A percentile compares a stretch with the other conserved stretches of the same genome.
These are phyloP conservation scores for Epichloe scottii DNA, from an alignment of 2,329 filamentous ascomycete species.

Conservation along the genomic window DNA sequence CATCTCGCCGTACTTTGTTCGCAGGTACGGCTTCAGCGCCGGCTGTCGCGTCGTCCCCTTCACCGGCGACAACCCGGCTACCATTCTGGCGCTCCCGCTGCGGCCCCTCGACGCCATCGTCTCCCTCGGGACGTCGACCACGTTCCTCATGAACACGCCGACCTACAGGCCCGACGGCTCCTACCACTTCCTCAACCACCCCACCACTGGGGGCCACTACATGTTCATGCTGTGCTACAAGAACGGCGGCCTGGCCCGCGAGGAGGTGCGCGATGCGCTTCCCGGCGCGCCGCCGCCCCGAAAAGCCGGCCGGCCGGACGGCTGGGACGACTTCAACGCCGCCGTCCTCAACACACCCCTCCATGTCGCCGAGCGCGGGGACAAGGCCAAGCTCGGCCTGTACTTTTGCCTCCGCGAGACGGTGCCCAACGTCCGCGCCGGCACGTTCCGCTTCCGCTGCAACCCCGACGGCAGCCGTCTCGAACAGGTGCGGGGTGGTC, in stretches of 20 bases:
- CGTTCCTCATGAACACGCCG: conserved; percentile 95
- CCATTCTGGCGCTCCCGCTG: conserved; percentile 81
- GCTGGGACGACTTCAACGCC: conserved; percentile 74
- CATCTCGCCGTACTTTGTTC: conserved; percentile 67
- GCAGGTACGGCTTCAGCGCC: conserved; percentile 62
- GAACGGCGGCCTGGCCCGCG: conserved; percentile 87
- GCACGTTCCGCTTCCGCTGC: conserved; percentile 72
- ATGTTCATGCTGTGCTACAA: conserved; percentile 99
- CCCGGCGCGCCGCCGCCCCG: conserved; percentile 38
- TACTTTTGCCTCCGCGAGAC: conserved; percentile 95
- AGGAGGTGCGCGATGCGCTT: conserved; percentile 74
- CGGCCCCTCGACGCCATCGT: conserved; percentile 86
- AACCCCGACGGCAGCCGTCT: conserved; percentile 42
- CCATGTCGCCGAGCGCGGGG: conserved; percentile 39
- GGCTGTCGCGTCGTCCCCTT: conserved; percentile 73
- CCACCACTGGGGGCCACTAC: conserved; percentile 77
- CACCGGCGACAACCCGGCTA: conserved; percentile 92
- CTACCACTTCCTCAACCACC: conserved; percentile 98
- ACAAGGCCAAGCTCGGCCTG: conserved; percentile 73
- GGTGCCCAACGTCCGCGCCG: conserved; percentile 76
- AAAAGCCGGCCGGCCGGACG: conserved; percentile 22
- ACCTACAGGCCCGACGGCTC: conserved; percentile 77
- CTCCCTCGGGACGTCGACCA: conserved; percentile 87
- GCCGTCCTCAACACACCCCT: conserved; percentile 58
- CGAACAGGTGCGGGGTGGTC: conserved; percentile 25